These are phyloP conservation scores for Climacium dendroides DNA, from an alignment of 225 moss, liverwort and hornwort species.

Conservation along the genomic window DNA sequence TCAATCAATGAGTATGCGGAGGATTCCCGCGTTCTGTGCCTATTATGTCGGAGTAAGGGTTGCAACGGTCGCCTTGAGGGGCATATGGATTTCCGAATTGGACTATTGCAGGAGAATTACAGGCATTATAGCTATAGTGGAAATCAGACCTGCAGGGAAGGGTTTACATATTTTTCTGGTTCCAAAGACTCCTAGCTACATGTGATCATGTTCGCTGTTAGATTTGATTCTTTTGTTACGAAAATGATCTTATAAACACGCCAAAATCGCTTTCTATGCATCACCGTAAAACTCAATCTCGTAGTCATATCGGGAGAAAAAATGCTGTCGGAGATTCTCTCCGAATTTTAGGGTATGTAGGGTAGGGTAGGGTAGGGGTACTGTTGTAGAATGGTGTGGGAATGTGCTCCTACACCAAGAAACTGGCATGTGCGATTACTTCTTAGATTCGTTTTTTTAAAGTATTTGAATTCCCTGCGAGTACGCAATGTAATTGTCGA, in stretches of 20 bases:
- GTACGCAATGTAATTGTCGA: neutral
- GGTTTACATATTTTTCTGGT: neutral
- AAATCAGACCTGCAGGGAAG: neutral
- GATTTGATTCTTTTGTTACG: neutral
- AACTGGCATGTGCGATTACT: neutral
- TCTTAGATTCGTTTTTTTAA: neutral
- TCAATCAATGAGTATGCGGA: neutral
- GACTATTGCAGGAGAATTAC: neutral
- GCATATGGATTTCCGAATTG: neutral
- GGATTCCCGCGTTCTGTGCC: neutral
- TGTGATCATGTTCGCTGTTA: neutral
- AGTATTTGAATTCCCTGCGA: neutral
- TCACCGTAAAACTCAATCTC: neutral
- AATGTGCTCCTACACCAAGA: neutral
- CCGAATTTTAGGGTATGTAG: neutral
- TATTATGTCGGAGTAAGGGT: neutral
- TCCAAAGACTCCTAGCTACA: neutral
- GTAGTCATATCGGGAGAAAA: neutral
- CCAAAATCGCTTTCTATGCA: neutral
- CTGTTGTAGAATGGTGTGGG: neutral
- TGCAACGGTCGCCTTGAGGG: neutral
- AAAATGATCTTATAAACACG: neutral
- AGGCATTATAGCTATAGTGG: neutral
- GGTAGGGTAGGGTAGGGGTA: neutral
- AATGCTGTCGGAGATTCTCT: neutral